phyloP scores from a whole-genome alignment of 1,139 yeast species.

The Kluyveromyces sp. region DNA sequence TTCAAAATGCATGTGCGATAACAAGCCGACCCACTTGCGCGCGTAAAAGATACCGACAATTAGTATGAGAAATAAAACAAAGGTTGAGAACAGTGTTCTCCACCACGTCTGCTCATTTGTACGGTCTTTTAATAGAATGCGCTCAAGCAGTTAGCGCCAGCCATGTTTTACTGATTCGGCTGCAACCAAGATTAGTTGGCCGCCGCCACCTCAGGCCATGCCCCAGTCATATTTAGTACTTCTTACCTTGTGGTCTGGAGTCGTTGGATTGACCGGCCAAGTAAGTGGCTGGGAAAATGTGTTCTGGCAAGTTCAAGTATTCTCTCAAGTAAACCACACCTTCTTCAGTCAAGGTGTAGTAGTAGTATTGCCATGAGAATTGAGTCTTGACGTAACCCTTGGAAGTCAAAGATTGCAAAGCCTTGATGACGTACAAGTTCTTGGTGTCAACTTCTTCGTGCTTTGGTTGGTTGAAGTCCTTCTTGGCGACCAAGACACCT shows the following conservation, averaged over 20 bases:
- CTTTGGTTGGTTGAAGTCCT: conserved; percentile 95
- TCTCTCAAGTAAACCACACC: conserved; percentile 98
- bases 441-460: conserved; percentile 98
- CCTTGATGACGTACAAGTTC: conserved; percentile 98
- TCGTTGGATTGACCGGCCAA: conserved; percentile 89
- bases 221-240: conserved; percentile 25
- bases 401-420: conserved; percentile 97
- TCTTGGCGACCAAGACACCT: conserved; percentile 99
- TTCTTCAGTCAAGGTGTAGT: conserved; percentile 99
- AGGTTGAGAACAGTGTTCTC: neutral
- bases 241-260: conserved; percentile 51
- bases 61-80: neutral
- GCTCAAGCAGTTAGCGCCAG: neutral
- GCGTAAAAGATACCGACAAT: neutral
- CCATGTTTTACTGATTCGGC: conserved; percentile 1
- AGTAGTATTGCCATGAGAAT: conserved; percentile 99
- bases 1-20: conserved; percentile 1
- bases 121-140: neutral
- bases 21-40: neutral
- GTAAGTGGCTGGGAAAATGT: conserved; percentile 97
- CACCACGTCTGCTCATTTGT: neutral
- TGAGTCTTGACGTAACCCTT: conserved; percentile 99
- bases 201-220: conserved; percentile 2
- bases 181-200: too few relatives aligned
- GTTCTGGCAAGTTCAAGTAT: conserved; percentile 97